These are phyloP conservation scores for Isatis tinctoria DNA, from an alignment of 345 rosid species.

Conservation along the genomic window DNA sequence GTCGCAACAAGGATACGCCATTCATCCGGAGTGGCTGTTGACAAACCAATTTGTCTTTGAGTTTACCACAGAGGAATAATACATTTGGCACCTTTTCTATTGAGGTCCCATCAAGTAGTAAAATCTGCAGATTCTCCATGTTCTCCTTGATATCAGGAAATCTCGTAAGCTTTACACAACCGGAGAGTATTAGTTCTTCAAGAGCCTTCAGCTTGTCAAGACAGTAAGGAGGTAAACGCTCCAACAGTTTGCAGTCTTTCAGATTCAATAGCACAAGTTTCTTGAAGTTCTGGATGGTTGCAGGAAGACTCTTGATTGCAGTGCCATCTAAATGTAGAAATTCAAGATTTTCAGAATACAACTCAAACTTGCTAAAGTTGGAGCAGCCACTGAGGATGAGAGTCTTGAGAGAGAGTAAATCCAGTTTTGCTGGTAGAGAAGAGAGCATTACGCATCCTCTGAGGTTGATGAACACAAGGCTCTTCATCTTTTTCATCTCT, in stretches of 20 bases:
- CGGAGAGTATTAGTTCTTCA: slow-evolving; percentile 15
- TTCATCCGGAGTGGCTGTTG: too few species aligned
- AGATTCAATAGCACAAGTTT: neutral
- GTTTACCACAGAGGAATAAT: too few species aligned
- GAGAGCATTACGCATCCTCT: neutral
- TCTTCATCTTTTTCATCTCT: neutral
- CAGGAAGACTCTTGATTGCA: neutral
- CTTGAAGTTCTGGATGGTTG: neutral
- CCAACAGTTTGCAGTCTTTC: neutral
- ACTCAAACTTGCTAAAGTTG: neutral
- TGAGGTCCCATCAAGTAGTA: too few species aligned
- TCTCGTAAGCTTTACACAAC: neutral
- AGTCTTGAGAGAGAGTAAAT: neutral
- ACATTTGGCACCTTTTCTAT: too few species aligned
- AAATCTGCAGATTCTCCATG: neutral
- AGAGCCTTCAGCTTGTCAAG: neutral
- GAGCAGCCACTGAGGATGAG: neutral
- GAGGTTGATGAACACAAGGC: neutral
- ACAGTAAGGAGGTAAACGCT: neutral
- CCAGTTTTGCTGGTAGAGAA: neutral
- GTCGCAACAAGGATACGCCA: too few species aligned
- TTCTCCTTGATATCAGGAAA: neutral
- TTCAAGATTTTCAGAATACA: neutral
- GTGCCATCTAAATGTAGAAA: neutral
- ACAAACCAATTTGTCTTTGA: too few species aligned